Percentiles rank a stretch among this genome's conserved stretches.
phyloP scores from a whole-genome alignment of 345 rosid genomes.

The Gossypium longicalyx region DNA sequence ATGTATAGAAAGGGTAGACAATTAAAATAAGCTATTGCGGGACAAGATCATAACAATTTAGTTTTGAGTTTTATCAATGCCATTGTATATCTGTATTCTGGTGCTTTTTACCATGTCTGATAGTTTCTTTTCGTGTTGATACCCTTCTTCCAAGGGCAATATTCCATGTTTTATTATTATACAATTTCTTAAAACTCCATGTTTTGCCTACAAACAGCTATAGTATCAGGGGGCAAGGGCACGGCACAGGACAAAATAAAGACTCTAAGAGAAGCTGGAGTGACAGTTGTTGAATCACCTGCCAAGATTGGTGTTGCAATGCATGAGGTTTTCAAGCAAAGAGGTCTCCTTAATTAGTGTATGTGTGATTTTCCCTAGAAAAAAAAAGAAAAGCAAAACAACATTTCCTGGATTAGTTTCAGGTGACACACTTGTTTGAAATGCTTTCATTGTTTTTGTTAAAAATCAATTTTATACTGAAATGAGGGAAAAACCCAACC shows the following conservation, averaged over 20 bases:
- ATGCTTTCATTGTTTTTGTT: constrained; percentile 3
- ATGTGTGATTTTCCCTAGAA: background rate
- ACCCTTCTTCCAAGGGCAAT: background rate
- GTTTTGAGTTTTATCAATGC: background rate
- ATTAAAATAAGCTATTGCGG: background rate
- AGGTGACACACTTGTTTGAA: background rate
- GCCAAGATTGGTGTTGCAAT: constrained; percentile 86
- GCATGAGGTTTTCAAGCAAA: constrained; percentile 69
- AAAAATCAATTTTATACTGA: background rate
- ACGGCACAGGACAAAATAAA: constrained; percentile 91
- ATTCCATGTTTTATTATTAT: background rate
- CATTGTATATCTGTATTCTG: background rate
- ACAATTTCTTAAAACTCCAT: background rate
- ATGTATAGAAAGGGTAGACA: background rate
- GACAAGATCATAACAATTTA: background rate
- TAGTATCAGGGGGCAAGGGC: constrained; percentile 93
- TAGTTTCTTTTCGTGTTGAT: background rate
- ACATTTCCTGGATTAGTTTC: constrained; percentile 33
- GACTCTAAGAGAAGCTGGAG: constrained; percentile 83
- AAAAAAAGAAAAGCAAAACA: background rate
- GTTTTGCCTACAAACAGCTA: constrained; percentile 46
- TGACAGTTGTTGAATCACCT: constrained; percentile 85
- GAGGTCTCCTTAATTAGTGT: constrained; percentile 46
- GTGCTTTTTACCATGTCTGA: background rate
- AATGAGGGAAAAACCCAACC: background rate